Conservation (phyloP, 2,329 filamentous ascomycete species). For the Blastomyces parvus region DNA sequence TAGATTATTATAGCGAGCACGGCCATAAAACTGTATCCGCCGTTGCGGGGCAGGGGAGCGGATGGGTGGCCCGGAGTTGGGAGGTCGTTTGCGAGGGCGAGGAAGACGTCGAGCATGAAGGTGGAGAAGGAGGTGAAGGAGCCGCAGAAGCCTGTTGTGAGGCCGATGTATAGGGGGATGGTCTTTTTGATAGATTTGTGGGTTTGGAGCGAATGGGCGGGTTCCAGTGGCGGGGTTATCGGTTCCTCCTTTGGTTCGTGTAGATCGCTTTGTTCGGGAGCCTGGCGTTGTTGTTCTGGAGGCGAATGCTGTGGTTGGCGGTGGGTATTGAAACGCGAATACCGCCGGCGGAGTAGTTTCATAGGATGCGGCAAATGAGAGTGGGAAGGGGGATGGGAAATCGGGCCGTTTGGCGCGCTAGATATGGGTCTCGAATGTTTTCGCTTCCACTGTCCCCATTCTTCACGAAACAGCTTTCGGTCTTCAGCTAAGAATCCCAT, state of each 20-base stretch:
- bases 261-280: neutral
- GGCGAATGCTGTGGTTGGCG: neutral
- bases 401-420: neutral
- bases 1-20: conserved; percentile 63
- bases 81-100: conserved; percentile 68
- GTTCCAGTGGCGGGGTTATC: conserved; percentile 6
- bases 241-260: neutral
- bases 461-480: conserved; percentile 59
- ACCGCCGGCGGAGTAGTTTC: neutral
- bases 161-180: conserved; percentile 76
- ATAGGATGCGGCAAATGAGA: conserved; percentile 27
- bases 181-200: conserved; percentile 66
- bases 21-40: conserved; percentile 76
- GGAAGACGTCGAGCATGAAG: conserved; percentile 70
- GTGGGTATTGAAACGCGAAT: conserved; percentile 18
- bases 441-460: conserved; percentile 43
- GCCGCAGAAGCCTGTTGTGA: conserved; percentile 80
- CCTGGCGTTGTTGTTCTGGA: neutral
- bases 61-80: conserved; percentile 45
- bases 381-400: neutral
- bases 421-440: neutral
- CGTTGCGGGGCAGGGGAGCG: conserved; percentile 45
- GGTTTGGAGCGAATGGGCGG: conserved; percentile 41
- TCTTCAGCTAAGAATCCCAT: conserved; percentile 85
- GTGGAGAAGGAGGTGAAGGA: conserved; percentile 85